Conservation (phyloP, 805 yeast genomes). For the Saccharomyces kudriavzevii region DNA sequence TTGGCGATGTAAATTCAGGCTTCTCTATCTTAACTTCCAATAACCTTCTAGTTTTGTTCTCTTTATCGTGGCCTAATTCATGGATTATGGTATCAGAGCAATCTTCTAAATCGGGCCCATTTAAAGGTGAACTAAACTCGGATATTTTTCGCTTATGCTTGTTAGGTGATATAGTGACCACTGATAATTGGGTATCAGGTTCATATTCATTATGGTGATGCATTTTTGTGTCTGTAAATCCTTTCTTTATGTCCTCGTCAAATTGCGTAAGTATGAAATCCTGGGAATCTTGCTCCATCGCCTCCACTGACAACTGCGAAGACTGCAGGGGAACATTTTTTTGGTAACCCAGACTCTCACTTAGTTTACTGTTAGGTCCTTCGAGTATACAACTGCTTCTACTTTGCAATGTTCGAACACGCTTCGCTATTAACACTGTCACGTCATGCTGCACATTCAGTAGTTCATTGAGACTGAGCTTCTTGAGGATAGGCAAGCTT, state of each 20-base stretch:
- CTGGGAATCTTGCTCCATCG: slow-evolving; percentile 10
- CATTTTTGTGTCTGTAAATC: neutral
- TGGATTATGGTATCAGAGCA: neutral
- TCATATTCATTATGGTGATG: neutral
- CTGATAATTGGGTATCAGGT: neutral
- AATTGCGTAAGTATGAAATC: slow-evolving; percentile 21
- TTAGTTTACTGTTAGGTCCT: neutral
- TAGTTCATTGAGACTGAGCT: slow-evolving; percentile 14
- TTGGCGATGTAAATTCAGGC: neutral
- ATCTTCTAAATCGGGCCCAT: slow-evolving; percentile 1
- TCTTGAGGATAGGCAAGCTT: slow-evolving; percentile 5
- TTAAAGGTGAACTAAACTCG: slow-evolving; percentile 6
- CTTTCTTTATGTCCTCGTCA: slow-evolving; percentile 3
- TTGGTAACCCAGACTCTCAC: neutral
- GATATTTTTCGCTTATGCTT: neutral
- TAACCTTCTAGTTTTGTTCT: neutral
- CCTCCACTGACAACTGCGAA: neutral
- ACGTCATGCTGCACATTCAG: slow-evolving; percentile 20
- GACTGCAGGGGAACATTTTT: neutral
- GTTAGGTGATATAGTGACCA: neutral
- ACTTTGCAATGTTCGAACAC: slow-evolving; percentile 3
- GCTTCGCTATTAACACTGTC: slow-evolving; percentile 9
- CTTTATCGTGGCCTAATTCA: neutral
- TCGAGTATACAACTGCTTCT: neutral
- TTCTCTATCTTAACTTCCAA: neutral